These are phyloP conservation scores for Diaporthe citrichinensis DNA, from an alignment of 2,329 filamentous ascomycete genomes.

Conservation along the genomic window DNA sequence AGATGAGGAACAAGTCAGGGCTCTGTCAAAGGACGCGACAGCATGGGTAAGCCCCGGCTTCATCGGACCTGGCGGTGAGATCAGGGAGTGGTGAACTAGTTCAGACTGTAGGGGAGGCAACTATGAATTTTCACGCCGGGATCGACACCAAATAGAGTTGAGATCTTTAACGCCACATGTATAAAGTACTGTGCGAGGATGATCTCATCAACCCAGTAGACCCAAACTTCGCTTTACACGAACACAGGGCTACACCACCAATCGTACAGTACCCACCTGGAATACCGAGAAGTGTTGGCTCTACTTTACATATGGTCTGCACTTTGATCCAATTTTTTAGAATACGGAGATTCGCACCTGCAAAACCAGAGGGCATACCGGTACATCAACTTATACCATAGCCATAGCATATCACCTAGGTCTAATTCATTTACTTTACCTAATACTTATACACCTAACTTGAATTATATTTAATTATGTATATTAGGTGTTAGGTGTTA, in stretches of 20 bases:
- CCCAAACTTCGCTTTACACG: not conserved
- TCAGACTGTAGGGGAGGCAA: too few species aligned
- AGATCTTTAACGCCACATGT: not conserved
- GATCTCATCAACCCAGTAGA: not conserved
- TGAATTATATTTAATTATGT: too few species aligned
- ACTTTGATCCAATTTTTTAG: not conserved
- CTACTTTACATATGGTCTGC: not conserved
- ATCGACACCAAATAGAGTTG: not conserved
- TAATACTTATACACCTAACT: too few species aligned
- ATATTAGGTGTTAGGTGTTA: too few species aligned
- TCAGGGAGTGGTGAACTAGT: constrained; percentile 71
- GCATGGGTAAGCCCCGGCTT: constrained; percentile 75
- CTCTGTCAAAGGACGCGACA: constrained; percentile 62
- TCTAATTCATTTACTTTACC: too few species aligned
- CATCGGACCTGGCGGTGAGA: constrained; percentile 72
- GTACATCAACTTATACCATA: too few species aligned
- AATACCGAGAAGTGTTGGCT: fast-evolving
- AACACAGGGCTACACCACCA: too few species aligned
- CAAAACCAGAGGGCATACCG: too few species aligned
- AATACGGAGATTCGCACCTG: too few species aligned
- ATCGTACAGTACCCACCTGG: fast-evolving
- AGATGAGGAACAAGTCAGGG: constrained; percentile 73
- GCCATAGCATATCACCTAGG: too few species aligned
- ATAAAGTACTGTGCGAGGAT: not conserved
- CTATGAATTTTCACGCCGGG: fast-evolving